Evolutionary conservation across 306 rosid genomes (phyloP), one percentile per base, ranked within the genome.

Genomic region (Astragalus membranaceus): DNA sequence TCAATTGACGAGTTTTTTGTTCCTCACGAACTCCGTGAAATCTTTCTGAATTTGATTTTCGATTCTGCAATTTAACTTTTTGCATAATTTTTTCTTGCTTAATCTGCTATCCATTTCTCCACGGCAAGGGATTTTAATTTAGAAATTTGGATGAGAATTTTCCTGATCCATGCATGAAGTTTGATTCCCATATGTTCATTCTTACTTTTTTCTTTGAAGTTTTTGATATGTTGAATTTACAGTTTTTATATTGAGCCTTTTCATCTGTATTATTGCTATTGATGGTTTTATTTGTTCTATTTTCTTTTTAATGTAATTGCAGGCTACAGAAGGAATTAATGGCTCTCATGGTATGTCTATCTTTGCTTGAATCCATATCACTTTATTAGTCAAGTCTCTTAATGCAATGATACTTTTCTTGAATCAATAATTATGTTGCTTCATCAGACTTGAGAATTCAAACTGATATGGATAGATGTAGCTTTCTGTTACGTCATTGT

Each of bases 241-340:
- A 26, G 60, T 70, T 41, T 65, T 5, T 15, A 4, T 68, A 8
- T 51, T 47, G 20, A 29, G 42, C 0, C 15, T 76, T 67, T 55
- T 43, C 36, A 30, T 52, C 9, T 64, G 9, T 47, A 9, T 61
- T 47, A 9, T 61, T 67, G 30, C 46, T 75, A 65, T 72, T 76
- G 50, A 70, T 75, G 61, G 73, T 70, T 75, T 60, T 14, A n/a
- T 58, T 23, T 3, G 4, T 59, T 48, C 32, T 20, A 5, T 75
- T 78, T 75, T 72, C 67, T 75, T 57, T 8, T 26, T 26, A 20
- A 3, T 49, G 37, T 48, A 29, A 50, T 73, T 72, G 86, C 85
- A 91, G 99, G 88, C 82, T 94, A 55, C 97, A 94, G 88, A 91
- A 87, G 88, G 99, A 94, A 85, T 83, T 94, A 81, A 94, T 87